phyloP scores from a whole-genome alignment of 495 filamentous ascomycete genomes.

The Neurospora sp. region DNA sequence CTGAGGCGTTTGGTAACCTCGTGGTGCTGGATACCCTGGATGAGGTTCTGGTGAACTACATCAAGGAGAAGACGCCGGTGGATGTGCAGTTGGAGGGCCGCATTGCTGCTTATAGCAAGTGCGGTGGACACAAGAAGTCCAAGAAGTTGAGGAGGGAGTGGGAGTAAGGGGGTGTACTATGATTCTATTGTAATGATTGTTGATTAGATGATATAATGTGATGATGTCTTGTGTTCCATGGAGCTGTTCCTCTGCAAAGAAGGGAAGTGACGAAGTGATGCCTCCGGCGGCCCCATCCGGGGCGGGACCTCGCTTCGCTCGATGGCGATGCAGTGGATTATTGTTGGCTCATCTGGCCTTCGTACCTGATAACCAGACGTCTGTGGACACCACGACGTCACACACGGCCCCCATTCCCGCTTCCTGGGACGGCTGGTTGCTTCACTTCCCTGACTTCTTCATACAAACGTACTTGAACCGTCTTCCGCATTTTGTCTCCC shows the following conservation, averaged over 20 bases:
- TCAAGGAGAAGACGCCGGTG: slow-evolving; percentile 34
- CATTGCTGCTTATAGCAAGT: slow-evolving; percentile 21
- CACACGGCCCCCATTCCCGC: neutral
- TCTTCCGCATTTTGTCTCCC: neutral
- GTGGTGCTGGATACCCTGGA: slow-evolving; percentile 41
- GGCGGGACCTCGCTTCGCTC: neutral
- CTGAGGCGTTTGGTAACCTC: slow-evolving; percentile 20
- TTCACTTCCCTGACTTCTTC: neutral
- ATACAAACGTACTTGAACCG: neutral
- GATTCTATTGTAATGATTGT: neutral
- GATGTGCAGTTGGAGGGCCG: slow-evolving; percentile 38
- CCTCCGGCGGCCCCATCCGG: neutral
- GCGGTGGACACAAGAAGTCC: neutral
- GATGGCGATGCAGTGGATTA: neutral
- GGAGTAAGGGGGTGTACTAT: neutral
- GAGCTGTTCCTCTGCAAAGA: neutral
- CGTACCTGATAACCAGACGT: neutral
- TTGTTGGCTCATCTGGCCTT: neutral
- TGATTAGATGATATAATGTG: neutral
- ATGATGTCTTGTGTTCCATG: neutral
- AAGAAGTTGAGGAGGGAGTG: neutral
- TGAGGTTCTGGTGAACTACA: slow-evolving; percentile 39
- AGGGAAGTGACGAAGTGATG: neutral
- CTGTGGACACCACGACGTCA: neutral
- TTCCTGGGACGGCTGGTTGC: neutral